These are phyloP conservation scores for Pythium oligandrum DNA, from an alignment of 352 stramenopile species.

Conservation along the genomic window DNA sequence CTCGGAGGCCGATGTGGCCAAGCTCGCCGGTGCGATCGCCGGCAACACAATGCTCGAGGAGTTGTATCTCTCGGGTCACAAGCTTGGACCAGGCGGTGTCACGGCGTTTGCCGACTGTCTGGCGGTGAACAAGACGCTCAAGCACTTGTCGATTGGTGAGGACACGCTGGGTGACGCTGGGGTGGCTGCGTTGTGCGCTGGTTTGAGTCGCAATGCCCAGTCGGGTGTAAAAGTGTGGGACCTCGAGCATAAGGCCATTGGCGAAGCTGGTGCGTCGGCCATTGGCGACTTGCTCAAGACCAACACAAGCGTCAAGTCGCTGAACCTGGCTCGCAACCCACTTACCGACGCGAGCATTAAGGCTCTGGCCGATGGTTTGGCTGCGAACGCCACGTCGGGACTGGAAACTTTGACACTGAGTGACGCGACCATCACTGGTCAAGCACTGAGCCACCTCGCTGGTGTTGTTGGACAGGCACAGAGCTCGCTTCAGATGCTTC, in stretches of 20 bases:
- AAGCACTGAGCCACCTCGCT: conserved; percentile 41
- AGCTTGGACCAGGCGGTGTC: conserved; percentile 33
- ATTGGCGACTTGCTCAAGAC: conserved; percentile 47
- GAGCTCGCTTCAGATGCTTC: conserved; percentile 52
- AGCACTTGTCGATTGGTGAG: conserved; percentile 60
- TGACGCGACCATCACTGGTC: conserved; percentile 40
- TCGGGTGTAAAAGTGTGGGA: conserved; percentile 60
- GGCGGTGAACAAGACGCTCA: conserved; percentile 57
- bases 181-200: conserved; percentile 37
- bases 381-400: conserved; percentile 23
- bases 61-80: conserved; percentile 74
- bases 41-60: conserved; percentile 61
- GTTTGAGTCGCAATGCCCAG: conserved; percentile 44
- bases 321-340: conserved; percentile 63
- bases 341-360: conserved; percentile 40
- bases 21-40: conserved; percentile 47
- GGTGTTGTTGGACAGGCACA: conserved; percentile 26
- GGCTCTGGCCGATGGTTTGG: conserved; percentile 31
- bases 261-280: conserved; percentile 31
- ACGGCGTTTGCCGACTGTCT: conserved; percentile 62
- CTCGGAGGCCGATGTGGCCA: conserved; percentile 40
- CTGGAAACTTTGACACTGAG: conserved; percentile 41
- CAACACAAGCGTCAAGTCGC: conserved; percentile 35
- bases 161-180: conserved; percentile 51
- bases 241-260: conserved; percentile 67